Evolutionary conservation across 2,329 filamentous ascomycete genomes (phyloP), one percentile per base, ranked within the genome.

Genomic region (Daldinia sp.): DNA sequence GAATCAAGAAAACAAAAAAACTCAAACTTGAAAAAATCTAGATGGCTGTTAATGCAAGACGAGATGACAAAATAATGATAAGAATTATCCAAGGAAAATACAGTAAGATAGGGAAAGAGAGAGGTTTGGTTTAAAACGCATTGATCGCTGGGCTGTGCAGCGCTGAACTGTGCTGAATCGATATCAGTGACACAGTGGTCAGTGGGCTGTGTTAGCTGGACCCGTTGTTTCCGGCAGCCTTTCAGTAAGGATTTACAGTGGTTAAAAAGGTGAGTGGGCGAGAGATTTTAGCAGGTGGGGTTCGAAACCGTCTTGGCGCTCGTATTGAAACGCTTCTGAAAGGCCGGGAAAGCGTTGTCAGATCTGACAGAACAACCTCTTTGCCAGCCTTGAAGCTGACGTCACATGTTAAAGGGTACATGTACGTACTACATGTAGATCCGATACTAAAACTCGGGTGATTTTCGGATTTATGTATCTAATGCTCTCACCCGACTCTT

Each of bases 301-400:
- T 48, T 41, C 26, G 57, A 69, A 60, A 66, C 60, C 9, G 20
- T 18, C 66, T 71, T 69, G 69, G 69, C 69, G 54, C 56, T 71
- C 69, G 69, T 71, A 69, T 71, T 69, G 69, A 71, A 67, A 71
- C 69, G 41, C 42, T 63, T 57, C 62, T 60, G 13, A 50, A 30
- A 7, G 23, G 20, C 20, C 20, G 20, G 20, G 20, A 23, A 23
- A 23, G 20, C 20, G 20, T 13, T 55, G 48, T 46, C 54, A 35
- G 55, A 56, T 63, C 63, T 63, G 42, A 55, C 18, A 26, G 61
- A 28, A 33, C 41, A 28, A 33, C 41, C 30, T 33, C 9, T 39
- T 18, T 50, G 26, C 26, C 26, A 50, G 23, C 33, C 44, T 67
- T 46, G 26, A 28, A n/a, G 12, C 20, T 67, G 67, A 69, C 63